phyloP scores from a whole-genome alignment of 805 yeast species.

The Metschnikowia anglica region DNA sequence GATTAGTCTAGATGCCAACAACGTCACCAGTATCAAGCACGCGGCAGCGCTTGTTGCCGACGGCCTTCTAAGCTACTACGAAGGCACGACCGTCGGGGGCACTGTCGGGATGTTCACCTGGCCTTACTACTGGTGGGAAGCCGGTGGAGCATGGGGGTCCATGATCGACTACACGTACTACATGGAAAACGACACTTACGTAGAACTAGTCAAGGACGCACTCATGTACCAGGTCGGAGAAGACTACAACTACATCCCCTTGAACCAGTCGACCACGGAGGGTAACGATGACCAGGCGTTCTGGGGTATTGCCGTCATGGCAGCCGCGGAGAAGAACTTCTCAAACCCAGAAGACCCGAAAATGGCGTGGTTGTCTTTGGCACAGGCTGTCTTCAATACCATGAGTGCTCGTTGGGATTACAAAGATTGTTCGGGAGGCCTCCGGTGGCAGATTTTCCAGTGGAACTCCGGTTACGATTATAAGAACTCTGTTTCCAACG shows the following conservation, averaged over 20 bases:
- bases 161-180: constrained; percentile 75
- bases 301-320: constrained; percentile 93
- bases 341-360: constrained; percentile 62
- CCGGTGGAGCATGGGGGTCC: constrained; percentile 93
- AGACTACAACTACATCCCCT: constrained; percentile 77
- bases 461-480: constrained; percentile 95
- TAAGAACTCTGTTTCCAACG: constrained; percentile 89
- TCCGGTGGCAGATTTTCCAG: constrained; percentile 93
- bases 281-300: constrained; percentile 98
- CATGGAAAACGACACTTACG: constrained; percentile 69
- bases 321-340: constrained; percentile 88
- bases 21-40: constrained; percentile 45
- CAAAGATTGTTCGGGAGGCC: constrained; percentile 75
- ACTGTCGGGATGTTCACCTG: constrained; percentile 80
- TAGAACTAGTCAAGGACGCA: constrained; percentile 56
- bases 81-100: constrained; percentile 66
- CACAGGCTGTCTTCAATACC: constrained; percentile 88
- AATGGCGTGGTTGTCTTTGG: constrained; percentile 70
- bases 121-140: constrained; percentile 99
- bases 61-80: constrained; percentile 83
- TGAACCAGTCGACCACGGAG: constrained; percentile 85
- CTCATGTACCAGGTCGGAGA: constrained; percentile 65
- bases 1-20: constrained; percentile 38
- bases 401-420: constrained; percentile 90
- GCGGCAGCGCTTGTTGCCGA: constrained; percentile 61